Conservation (phyloP, 192 early-diverging fungal genomes). For the Phlyctochytrium arcticum region DNA sequence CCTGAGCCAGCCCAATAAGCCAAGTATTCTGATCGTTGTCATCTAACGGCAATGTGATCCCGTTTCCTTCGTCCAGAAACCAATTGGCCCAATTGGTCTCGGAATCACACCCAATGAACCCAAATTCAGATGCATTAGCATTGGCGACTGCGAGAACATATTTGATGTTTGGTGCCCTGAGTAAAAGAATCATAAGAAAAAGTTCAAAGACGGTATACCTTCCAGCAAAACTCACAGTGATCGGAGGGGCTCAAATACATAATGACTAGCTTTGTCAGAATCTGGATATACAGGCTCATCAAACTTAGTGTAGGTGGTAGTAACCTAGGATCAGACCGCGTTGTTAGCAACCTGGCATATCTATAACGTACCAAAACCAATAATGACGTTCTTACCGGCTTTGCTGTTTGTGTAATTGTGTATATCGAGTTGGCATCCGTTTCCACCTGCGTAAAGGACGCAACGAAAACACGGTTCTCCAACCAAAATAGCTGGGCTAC, state of each 20-base stretch:
- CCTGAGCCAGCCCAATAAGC: slow-evolving; percentile 69
- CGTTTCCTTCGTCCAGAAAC: slow-evolving; percentile 56
- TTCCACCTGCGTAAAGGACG: too few species aligned
- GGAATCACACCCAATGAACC: slow-evolving; percentile 45
- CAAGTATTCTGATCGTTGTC: slow-evolving; percentile 54
- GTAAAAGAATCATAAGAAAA: not conserved
- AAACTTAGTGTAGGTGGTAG: slow-evolving; percentile 46
- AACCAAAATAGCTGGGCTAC: slow-evolving; percentile 74
- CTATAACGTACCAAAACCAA: too few species aligned
- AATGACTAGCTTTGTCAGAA: slow-evolving; percentile 48
- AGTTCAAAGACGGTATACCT: too few species aligned
- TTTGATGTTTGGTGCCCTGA: not conserved
- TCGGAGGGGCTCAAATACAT: slow-evolving; percentile 56
- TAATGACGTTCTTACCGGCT: slow-evolving; percentile 7
- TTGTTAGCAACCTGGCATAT: too few species aligned
- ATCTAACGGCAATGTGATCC: slow-evolving; percentile 57
- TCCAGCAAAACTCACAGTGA: slow-evolving; percentile 61
- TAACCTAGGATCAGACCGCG: too few species aligned
- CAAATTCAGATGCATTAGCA: slow-evolving; percentile 22
- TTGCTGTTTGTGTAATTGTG: slow-evolving; percentile 47
- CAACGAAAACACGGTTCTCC: slow-evolving; percentile 64
- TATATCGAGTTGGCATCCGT: slow-evolving; percentile 41
- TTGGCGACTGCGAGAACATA: slow-evolving; percentile 5
- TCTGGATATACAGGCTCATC: slow-evolving; percentile 55
- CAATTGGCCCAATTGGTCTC: slow-evolving; percentile 60